Base-by-base conservation (phyloP, 805 yeast genomes). In the Wickerhamomyces canadensis region DNA sequence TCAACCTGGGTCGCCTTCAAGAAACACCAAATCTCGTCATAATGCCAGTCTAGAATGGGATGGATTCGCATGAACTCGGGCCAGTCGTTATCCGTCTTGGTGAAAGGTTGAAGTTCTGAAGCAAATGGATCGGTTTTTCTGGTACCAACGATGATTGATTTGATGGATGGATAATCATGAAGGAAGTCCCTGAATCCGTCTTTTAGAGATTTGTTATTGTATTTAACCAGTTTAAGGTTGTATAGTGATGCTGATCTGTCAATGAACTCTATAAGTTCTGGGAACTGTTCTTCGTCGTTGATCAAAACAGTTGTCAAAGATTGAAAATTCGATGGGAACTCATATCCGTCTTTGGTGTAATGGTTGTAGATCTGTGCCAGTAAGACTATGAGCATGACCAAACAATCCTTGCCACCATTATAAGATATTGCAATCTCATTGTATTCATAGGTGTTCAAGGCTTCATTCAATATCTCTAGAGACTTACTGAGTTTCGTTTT, bases 371-470 rank as follows among this genome's bases (percentile, higher is more conserved):
- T 64, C 17, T 74, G 76, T 2, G 93, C 80, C 35, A 89, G 61
- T 37, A 85, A 76, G 5, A 93, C 54, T 13, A 87, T 65, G 38
- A 93, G 69, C 82, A 91, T 78, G 23, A 89, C 97, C 33, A 89
- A 74, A 52, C 98, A 93, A 62, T 93, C 98, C 55, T 93, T 93
- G 2, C 98, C 98, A 10, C 98, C 98, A 56, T 93, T 93, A 59
- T 83, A 93, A 3, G 95, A 84, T 12, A 93, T 68, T 0, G 97
- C 82, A 4, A 84, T 61, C 40, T 82, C 79, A 11, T 68, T 64
- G 6, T 18, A 9, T 5, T 19, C 11, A n/a, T 13, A 29, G 11
- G 6, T 12, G 7, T 10, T 19, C 11, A 29, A 19, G 4, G 32
- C 15, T 11, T 29, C 24, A 12, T 29, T 17, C 16, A 29, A 19